Base-by-base conservation (phyloP, 1,284 basidiomycete species). In the Bjerkandera adusta region DNA sequence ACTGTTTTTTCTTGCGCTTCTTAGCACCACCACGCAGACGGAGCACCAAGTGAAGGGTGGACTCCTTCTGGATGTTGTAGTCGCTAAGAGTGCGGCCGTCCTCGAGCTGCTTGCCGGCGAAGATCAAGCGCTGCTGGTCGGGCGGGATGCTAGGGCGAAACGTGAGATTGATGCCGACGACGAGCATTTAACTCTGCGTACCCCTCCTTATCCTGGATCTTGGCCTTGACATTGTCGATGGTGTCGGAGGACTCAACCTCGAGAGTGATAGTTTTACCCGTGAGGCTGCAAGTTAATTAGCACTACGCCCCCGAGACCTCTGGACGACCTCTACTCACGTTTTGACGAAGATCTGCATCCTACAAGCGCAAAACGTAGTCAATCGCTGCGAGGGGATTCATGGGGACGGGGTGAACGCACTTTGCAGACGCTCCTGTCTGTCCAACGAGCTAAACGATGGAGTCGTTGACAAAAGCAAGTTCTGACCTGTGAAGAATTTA, bases 1-100 rank as follows among this genome's bases (percentile, higher is more conserved):
- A 97, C 49, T 92, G 94, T 86, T 98, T 98, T 84, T 98, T 99
- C 86, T 99, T 99, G 71, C 96, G 85, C 87, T 98, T 98, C 90
- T 96, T 96, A 59, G 87, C 92, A 81, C 92, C 94, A 79, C 92
- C 92, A 75, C 92, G 92, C 43, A 96, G 89, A 65, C 90, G 85
- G 59, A 98, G 85, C 54, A 99, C 96, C 55, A 98, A 73, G 72
- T 99, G 95, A 53, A 99, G 88, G 48, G 96, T 99, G 30, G 86
- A 89, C 75, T 93, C 91, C 76, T 93, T 93, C 75, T 93, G 96
- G 64, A 97, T 97, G 80, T 91, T 81, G 76, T 96, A 95, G 73
- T 95, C 90, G 62, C 72, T 88, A 52, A 94, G 83, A 52, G 89
- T 92, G 66, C 89, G 86, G 52, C 89, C 92, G 70, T 95, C 92